A percentile compares a stretch with the other conserved stretches of the same genome.
Evolutionary conservation across 1,139 yeast species (phyloP).

Genomic region (Diutina rugosa): DNA sequence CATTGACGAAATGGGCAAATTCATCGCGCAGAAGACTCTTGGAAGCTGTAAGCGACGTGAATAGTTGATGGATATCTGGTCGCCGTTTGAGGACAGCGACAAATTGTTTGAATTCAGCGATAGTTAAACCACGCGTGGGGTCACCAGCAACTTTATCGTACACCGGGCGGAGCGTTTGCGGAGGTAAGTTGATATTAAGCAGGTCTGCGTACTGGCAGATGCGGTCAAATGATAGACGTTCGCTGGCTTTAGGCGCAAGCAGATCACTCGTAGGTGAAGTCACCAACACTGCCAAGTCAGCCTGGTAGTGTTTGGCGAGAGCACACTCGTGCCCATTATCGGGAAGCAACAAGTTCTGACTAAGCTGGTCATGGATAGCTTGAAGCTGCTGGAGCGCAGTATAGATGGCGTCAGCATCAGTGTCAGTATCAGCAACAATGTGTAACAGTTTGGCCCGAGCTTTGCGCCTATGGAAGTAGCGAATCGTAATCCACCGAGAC

Average conservation of each 20-base stretch:
- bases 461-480: slow-evolving; percentile 50
- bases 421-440: slow-evolving; percentile 53
- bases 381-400: background rate
- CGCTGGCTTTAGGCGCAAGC: slow-evolving; percentile 8
- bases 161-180: slow-evolving; percentile 18
- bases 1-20: slow-evolving; percentile 33
- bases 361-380: slow-evolving; percentile 19
- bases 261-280: slow-evolving; percentile 3
- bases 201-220: slow-evolving; percentile 52
- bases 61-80: slow-evolving; percentile 18
- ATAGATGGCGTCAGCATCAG: slow-evolving; percentile 33
- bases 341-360: slow-evolving; percentile 17
- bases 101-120: slow-evolving; percentile 61
- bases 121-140: slow-evolving; percentile 26
- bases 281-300: background rate
- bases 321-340: slow-evolving; percentile 6
- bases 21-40: slow-evolving; percentile 9
- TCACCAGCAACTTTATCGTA: slow-evolving; percentile 12
- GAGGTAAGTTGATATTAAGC: slow-evolving; percentile 49
- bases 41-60: slow-evolving; percentile 7
- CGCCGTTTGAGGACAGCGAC: slow-evolving; percentile 36
- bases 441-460: slow-evolving; percentile 51
- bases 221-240: slow-evolving; percentile 50
- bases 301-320: background rate
- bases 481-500: slow-evolving; percentile 67